Evolutionary conservation across 805 yeast species (phyloP).

Genomic region (Hanseniaspora nectarophila): DNA sequence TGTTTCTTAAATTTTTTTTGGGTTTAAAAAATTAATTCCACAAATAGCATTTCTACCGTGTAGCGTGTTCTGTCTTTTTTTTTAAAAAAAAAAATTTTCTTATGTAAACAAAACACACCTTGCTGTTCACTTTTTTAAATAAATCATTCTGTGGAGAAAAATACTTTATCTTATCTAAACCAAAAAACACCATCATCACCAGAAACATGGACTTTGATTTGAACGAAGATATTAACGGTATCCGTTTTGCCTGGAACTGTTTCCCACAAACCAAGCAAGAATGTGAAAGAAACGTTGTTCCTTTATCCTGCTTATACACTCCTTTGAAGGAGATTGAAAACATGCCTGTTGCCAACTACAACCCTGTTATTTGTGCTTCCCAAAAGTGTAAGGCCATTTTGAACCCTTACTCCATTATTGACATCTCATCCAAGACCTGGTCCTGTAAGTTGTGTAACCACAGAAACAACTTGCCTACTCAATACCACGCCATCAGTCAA

Average conservation of each 20-base stretch:
- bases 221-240: conserved; percentile 60
- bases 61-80: not conserved
- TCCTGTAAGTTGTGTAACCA: conserved; percentile 70
- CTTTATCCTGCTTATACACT: conserved; percentile 89
- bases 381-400: conserved; percentile 72
- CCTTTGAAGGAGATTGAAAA: conserved; percentile 75
- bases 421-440: conserved; percentile 67
- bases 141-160: no score
- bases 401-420: conserved; percentile 78
- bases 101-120: not conserved
- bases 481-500: conserved; percentile 62
- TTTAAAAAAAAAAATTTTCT: no score
- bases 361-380: conserved; percentile 68
- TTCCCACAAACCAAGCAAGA: conserved; percentile 83
- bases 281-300: conserved; percentile 83
- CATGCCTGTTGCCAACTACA: conserved; percentile 67
- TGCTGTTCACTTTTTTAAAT: not conserved
- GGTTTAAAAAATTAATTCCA: no score
- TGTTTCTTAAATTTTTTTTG: not conserved
- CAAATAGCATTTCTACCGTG: not conserved
- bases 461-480: conserved; percentile 71
- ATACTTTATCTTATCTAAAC: no score
- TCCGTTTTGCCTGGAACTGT: conserved; percentile 68
- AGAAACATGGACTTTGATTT: conserved; percentile 40
- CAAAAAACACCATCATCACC: not conserved